Evolutionary conservation across 1,139 yeast genomes (phyloP).

Genomic region (Yamadazyma triangularis): DNA sequence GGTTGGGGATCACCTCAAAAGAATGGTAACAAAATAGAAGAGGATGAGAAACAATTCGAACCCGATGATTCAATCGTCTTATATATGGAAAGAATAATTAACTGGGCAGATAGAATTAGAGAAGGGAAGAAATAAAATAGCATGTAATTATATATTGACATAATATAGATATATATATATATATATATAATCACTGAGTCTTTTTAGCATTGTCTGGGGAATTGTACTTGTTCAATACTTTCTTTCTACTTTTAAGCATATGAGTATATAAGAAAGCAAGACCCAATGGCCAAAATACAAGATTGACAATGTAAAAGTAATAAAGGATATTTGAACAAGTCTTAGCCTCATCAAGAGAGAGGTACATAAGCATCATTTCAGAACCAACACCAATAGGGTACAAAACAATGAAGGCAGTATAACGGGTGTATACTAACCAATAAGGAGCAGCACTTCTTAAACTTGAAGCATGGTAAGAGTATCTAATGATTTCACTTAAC

Average conservation of each 20-base stretch:
- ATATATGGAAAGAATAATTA: slow-evolving; percentile 27
- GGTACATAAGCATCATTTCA: slow-evolving; percentile 67
- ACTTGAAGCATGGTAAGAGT: slow-evolving; percentile 76
- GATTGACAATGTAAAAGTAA: slow-evolving; percentile 48
- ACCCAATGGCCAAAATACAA: slow-evolving; percentile 79
- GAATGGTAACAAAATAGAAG: not conserved
- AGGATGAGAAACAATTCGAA: slow-evolving; percentile 18
- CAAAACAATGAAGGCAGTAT: slow-evolving; percentile 74
- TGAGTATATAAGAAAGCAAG: slow-evolving; percentile 80
- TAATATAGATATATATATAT: no score
- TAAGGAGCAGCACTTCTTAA: slow-evolving; percentile 56
- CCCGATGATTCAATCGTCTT: slow-evolving; percentile 31
- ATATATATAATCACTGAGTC: no score
- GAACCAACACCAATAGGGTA: slow-evolving; percentile 91
- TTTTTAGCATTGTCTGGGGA: no score
- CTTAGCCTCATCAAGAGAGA: slow-evolving; percentile 63
- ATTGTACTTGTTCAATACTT: no score
- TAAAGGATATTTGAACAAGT: slow-evolving; percentile 51
- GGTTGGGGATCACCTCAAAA: no score
- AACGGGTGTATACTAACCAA: slow-evolving; percentile 68
- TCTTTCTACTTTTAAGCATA: slow-evolving; percentile 84
- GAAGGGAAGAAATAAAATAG: not conserved
- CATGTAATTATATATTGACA: no score
- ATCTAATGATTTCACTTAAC: slow-evolving; percentile 82
- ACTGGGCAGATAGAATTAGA: slow-evolving; percentile 23